These are phyloP conservation scores for Echinosphaeria canescens DNA, from an alignment of 2,329 filamentous ascomycete species.

Conservation along the genomic window DNA sequence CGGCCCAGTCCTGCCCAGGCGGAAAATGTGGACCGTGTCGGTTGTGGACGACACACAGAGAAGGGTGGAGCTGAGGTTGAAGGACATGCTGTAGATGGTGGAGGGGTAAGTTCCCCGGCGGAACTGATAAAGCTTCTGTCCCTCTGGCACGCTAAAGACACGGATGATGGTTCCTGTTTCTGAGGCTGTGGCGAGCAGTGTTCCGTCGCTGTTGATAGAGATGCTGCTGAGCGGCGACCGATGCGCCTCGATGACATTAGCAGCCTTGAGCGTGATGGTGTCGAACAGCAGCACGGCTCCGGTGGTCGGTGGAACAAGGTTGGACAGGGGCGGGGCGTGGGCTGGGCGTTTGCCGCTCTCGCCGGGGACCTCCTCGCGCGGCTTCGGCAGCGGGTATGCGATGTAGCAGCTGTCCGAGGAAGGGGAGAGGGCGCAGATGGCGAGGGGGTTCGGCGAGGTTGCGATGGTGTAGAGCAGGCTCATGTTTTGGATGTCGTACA, in stretches of 20 bases:
- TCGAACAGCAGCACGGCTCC: slow-evolving; percentile 92
- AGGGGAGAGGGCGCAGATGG: slow-evolving; percentile 80
- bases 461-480: slow-evolving; percentile 80
- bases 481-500: slow-evolving; percentile 99
- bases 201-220: slow-evolving; percentile 81
- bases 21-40: slow-evolving; percentile 94
- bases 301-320: slow-evolving; percentile 63
- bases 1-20: slow-evolving; percentile 37
- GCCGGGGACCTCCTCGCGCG: slow-evolving; percentile 37
- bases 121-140: slow-evolving; percentile 91
- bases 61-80: slow-evolving; percentile 83
- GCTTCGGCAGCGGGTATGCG: slow-evolving; percentile 72
- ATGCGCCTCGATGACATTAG: slow-evolving; percentile 92
- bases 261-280: slow-evolving; percentile 68
- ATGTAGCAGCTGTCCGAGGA: slow-evolving; percentile 94
- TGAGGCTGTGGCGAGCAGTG: slow-evolving; percentile 77
- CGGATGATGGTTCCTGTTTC: slow-evolving; percentile 96
- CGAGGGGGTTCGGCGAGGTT: slow-evolving; percentile 80
- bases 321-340: slow-evolving; percentile 65
- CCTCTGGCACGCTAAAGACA: slow-evolving; percentile 80
- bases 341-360: slow-evolving; percentile 36
- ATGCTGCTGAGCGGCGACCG: slow-evolving; percentile 80
- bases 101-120: slow-evolving; percentile 87
- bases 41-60: slow-evolving; percentile 92
- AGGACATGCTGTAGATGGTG: slow-evolving; percentile 96